Evolutionary conservation across 225 moss, liverwort and hornwort species (phyloP).

Genomic region (Marchantia polymorpha): DNA sequence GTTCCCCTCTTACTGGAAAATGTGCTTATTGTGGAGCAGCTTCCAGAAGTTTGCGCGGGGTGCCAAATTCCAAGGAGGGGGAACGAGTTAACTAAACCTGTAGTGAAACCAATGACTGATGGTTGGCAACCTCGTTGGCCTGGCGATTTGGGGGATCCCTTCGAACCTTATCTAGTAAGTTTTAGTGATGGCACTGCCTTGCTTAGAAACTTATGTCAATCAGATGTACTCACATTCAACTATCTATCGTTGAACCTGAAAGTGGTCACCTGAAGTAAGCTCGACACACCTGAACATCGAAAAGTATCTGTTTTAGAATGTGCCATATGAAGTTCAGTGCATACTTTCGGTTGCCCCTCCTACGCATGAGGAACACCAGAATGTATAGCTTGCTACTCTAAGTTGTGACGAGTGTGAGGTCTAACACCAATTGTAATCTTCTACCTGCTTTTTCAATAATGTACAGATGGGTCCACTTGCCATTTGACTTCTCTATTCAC

Average conservation of each 20-base stretch:
- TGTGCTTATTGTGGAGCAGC: constrained; percentile 24
- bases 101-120: constrained; percentile 69
- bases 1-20: no score
- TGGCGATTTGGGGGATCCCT: constrained; percentile 82
- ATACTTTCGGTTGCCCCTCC: no score
- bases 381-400: no score
- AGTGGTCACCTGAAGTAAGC: not conserved
- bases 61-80: constrained; percentile 68
- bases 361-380: no score
- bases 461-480: no score
- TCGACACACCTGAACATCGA: not conserved
- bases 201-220: not conserved
- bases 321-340: no score
- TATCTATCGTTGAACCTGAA: no score
- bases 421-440: no score
- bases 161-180: constrained; percentile 77
- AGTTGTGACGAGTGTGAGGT: no score
- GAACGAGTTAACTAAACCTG: constrained; percentile 46
- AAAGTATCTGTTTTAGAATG: not conserved
- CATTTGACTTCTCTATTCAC: not conserved
- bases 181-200: not conserved
- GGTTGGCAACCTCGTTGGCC: constrained; percentile 95
- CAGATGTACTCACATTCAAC: no score
- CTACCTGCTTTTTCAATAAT: no score
- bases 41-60: constrained; percentile 61